These are phyloP conservation scores for Saccharomycodes ludwigii DNA, from an alignment of 805 yeast species.

Conservation along the genomic window DNA sequence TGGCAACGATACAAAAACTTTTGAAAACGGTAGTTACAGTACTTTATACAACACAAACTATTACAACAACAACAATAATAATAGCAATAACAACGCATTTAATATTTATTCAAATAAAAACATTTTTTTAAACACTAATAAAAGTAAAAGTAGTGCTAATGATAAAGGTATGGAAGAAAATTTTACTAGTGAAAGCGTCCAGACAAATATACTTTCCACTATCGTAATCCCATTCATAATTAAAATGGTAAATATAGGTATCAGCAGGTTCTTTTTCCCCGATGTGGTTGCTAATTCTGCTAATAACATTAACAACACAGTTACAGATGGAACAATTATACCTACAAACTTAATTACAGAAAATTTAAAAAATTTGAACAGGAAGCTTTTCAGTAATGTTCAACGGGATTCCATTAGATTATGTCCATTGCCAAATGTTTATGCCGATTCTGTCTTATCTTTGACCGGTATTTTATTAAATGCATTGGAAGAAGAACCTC, in stretches of 20 bases:
- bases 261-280: conserved; percentile 18
- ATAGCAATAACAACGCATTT: not conserved
- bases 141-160: not conserved
- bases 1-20: not conserved
- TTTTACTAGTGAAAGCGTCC: conserved; percentile 1
- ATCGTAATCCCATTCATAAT: conserved; percentile 9
- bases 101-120: not conserved
- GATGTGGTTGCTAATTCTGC: conserved; percentile 7
- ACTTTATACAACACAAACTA: too few relatives aligned
- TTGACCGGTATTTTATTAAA: conserved; percentile 37
- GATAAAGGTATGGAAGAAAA: conserved; percentile 1
- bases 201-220: conserved; percentile 10
- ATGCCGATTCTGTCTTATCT: conserved; percentile 49
- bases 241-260: conserved; percentile 5
- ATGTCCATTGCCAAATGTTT: conserved; percentile 51
- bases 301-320: conserved; percentile 6
- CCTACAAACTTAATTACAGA: too few relatives aligned
- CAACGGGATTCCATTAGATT: conserved; percentile 47
- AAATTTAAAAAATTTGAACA: too few relatives aligned
- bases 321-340: too few relatives aligned
- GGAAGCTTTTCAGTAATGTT: conserved; percentile 11
- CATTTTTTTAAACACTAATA: not conserved
- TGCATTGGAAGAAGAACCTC: conserved; percentile 54
- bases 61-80: too few relatives aligned
- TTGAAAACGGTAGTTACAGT: too few relatives aligned